Conservation (phyloP, 2,329 filamentous ascomycete genomes). For the Trichoderma brevicompactum region DNA sequence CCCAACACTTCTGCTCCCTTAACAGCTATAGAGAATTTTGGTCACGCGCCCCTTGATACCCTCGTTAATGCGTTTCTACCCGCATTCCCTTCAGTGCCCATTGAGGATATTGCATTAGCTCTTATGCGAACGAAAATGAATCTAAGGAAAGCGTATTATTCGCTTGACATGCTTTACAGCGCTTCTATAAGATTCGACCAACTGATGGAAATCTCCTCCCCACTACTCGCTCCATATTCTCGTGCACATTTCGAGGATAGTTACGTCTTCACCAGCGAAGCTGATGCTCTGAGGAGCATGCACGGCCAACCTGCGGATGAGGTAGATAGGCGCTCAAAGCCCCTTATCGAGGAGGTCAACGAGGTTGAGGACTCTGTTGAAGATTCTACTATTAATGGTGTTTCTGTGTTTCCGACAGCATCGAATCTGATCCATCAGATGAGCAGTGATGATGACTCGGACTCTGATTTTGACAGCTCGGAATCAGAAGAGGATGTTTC, state of each 20-base stretch:
- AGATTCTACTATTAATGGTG: background rate
- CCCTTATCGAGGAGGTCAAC: constrained; percentile 38
- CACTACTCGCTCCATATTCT: background rate
- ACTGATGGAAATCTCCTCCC: constrained; percentile 37
- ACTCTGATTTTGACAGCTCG: background rate
- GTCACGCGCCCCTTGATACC: constrained; percentile 38
- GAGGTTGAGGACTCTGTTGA: constrained; percentile 13
- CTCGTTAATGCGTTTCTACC: constrained; percentile 42
- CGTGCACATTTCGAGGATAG: background rate
- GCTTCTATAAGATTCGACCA: constrained; percentile 42
- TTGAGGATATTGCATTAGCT: constrained; percentile 45
- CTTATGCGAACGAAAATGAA: constrained; percentile 40
- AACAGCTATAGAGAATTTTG: background rate
- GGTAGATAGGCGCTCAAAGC: constrained; percentile 32
- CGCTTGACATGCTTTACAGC: constrained; percentile 42
- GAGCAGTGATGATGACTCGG: background rate
- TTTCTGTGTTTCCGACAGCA: background rate
- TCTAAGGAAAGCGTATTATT: constrained; percentile 45
- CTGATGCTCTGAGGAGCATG: background rate
- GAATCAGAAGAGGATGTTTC: constrained; percentile 6
- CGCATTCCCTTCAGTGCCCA: constrained; percentile 49
- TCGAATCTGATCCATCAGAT: background rate
- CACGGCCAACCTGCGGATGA: background rate
- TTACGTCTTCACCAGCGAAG: background rate
- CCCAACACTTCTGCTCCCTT: background rate